Base-by-base conservation (phyloP, 208 protist genomes). In the Leishmania amazonensis region DNA sequence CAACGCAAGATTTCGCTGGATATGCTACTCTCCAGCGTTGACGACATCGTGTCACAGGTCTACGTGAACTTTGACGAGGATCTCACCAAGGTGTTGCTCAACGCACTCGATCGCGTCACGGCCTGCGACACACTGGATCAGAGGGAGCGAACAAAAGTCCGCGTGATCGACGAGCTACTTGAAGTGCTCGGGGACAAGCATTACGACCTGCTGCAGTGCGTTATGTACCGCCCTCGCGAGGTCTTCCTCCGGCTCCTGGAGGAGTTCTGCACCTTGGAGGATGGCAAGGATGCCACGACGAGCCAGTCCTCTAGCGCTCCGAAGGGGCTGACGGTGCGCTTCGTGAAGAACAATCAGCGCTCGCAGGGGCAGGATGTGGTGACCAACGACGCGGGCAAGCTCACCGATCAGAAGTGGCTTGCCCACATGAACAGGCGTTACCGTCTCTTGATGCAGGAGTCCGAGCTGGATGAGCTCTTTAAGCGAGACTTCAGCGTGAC, bases 21-120 rank as follows among this genome's bases (percentile, higher is more conserved):
- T 75, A 86, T 95, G 81, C 87, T 96, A 45, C 88, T 96, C 7
- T 96, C 91, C 42, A 96, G 90, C 79, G 90, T 95, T 40, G 95
- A 98, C 78, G 95, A 98, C 79, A 95, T 98, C 67, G 95, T 98
- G 8, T 95, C 93, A 6, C 95, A 98, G 79, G 86, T 98, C 58
- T 98, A 98, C 83, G 92, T 96, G 53, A 70, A 87, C 83, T 96
- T 98, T 80, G 95, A 98, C 81, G 95, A 98, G 79, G 93, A 93
- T 80, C 80, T 96, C 80, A 98, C 93, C 24, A 95, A 93, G 79
- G 83, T 98, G 71, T 85, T 98, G n/a, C 86, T 98, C n/a, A 96
- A 96, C 81, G 92, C 89, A 1, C 92, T 98, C 31, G 95, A 96
- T 78, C 89, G 87, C 38, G 88, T 98, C 15, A 96, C 95, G 49